phyloP scores from a whole-genome alignment of 352 stramenopile genomes.

The Phytophthora fragariaefolia region DNA sequence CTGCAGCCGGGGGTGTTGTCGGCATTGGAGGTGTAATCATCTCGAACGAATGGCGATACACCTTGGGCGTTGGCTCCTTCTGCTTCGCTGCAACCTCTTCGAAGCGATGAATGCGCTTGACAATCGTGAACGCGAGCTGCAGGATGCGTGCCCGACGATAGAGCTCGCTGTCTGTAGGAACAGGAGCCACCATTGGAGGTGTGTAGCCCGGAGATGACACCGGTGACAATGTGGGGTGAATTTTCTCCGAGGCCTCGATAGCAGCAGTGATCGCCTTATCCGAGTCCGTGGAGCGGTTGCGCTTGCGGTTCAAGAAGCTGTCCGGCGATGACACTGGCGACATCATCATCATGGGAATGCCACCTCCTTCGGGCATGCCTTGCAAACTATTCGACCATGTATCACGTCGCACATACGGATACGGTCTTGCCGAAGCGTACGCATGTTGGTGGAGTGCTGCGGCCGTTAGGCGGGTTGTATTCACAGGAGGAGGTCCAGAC shows the following conservation, averaged over 20 bases:
- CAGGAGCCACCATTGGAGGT: conserved; percentile 29
- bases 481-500: conserved; percentile 13
- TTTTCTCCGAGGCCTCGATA: conserved; percentile 63
- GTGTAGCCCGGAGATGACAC: conserved; percentile 33
- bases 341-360: conserved; percentile 48
- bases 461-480: conserved; percentile 38
- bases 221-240: conserved; percentile 42
- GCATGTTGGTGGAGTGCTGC: conserved; percentile 56
- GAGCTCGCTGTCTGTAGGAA: conserved; percentile 49
- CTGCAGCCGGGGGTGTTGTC: conserved; percentile 4
- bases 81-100: conserved; percentile 56
- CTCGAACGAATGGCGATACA: conserved; percentile 69
- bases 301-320: conserved; percentile 68
- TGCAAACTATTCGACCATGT: conserved; percentile 43
- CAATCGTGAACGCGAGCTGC: conserved; percentile 63
- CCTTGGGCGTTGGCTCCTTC: conserved; percentile 33
- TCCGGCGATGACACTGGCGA: conserved; percentile 37
- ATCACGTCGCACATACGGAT: conserved; percentile 44
- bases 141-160: conserved; percentile 65
- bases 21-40: conserved; percentile 56
- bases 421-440: conserved; percentile 54
- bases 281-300: conserved; percentile 74
- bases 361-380: conserved; percentile 42
- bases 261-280: conserved; percentile 61
- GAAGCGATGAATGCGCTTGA: conserved; percentile 67